phyloP scores from a whole-genome alignment of 2,329 filamentous ascomycete genomes.

The Trichoderma aggressivum region DNA sequence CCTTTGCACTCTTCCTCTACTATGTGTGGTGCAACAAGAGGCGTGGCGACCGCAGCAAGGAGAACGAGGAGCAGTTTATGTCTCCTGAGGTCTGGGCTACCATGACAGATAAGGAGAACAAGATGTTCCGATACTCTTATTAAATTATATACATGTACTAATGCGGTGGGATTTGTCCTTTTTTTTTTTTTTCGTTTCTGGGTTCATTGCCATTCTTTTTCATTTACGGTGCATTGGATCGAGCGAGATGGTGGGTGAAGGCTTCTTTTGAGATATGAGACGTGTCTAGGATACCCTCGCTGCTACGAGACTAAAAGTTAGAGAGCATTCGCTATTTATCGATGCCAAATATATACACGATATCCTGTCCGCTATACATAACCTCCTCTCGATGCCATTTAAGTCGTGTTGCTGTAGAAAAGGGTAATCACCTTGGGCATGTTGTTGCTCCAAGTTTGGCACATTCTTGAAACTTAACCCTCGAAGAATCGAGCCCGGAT shows the following conservation, averaged over 20 bases:
- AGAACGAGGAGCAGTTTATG: constrained; percentile 41
- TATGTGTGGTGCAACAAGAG: constrained; percentile 49
- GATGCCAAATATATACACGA: not conserved
- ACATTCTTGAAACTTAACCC: not conserved
- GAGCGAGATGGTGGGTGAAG: not conserved
- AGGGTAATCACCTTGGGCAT: not conserved
- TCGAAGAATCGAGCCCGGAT: not conserved
- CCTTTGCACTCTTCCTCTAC: constrained; percentile 46
- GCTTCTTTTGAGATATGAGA: not conserved
- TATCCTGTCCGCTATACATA: not conserved
- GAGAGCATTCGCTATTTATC: not conserved
- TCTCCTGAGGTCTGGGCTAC: constrained; percentile 44
- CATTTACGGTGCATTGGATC: not conserved
- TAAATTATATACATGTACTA: constrained; percentile 22
- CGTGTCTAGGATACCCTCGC: not conserved
- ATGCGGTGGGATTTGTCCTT: not conserved
- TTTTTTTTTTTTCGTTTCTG: not conserved
- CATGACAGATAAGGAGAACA: constrained; percentile 57
- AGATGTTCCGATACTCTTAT: constrained; percentile 52
- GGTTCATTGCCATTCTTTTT: not conserved
- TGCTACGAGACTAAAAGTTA: not conserved
- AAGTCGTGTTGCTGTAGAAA: not conserved
- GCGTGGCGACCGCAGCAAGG: constrained; percentile 29
- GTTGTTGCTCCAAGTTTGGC: not conserved
- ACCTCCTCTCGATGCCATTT: not conserved